Base-by-base conservation (phyloP, 345 rosid genomes). In the Dipteronia dyeriana region DNA sequence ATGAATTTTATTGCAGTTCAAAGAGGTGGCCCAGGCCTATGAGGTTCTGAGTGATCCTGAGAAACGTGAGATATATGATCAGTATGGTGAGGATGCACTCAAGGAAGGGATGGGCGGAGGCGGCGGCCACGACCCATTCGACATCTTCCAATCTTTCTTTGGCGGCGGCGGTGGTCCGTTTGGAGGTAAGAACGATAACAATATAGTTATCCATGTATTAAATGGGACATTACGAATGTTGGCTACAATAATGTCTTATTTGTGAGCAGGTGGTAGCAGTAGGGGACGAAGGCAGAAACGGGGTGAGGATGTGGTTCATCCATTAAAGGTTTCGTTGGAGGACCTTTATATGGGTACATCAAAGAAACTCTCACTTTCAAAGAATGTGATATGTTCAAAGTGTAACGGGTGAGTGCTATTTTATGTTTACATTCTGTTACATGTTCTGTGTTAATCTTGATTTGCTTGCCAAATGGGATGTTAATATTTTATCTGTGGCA, bases 61-160 rank as follows among this genome's bases (percentile, higher is more conserved):
- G 81, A 93, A 95, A 76, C 94, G 98, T 20, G 93, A 90, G 82
- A 88, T 95, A 25, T 93, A 95, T 73, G 97, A 95, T 77, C 92
- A 91, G 66, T 91, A 89, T 23, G 98, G 98, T 5, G 98, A 95
- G 79, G 97, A 95, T 74, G 97, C 95, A 3, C 97, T 94, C 72
- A 94, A 94, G 90, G 98, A 94, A 56, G 97, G 98, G 80, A 89
- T 91, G 94, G 94, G 93, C 5, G 94, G 87, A 9, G 85, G 84
- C 17, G 91, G 84, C 45, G 92, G 82, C 38, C 95, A 93, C 14
- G 95, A 90, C 79, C 98, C 97, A 0, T 95, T 95, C 38, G 98
- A 95, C 73, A 91, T 93, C 77, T 93, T 95, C 79, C 84, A 87
- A 4, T 87, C 94, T 22, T 95, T 95, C 90, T 95, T 93, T 53